Evolutionary conservation across 306 rosid species (phyloP).

Genomic region (Malus asiatica): DNA sequence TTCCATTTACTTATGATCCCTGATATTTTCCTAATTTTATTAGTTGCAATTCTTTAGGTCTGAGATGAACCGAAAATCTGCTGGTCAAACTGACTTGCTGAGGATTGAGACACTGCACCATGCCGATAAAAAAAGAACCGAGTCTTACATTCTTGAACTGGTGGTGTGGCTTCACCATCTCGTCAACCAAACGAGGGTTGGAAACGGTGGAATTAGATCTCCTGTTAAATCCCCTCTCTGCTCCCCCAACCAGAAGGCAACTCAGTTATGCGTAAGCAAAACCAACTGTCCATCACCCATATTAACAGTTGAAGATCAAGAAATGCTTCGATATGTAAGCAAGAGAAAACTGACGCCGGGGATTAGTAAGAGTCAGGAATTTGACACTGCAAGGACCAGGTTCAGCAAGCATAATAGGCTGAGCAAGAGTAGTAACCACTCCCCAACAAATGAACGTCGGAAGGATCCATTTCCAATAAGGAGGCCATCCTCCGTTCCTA

Average conservation of each 20-base stretch:
- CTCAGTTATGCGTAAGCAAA: slow-evolving; percentile 37
- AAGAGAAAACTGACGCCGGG: slow-evolving; percentile 86
- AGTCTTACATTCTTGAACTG: slow-evolving; percentile 72
- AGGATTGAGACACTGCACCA: slow-evolving; percentile 92
- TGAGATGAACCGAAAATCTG: slow-evolving; percentile 58
- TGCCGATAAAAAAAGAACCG: slow-evolving; percentile 80
- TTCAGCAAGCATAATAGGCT: slow-evolving; percentile 73
- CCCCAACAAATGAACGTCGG: slow-evolving; percentile 57
- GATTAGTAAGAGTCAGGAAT: slow-evolving; percentile 94
- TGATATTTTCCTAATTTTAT: slow-evolving; percentile 2
- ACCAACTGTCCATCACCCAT: slow-evolving; percentile 48
- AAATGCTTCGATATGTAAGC: slow-evolving; percentile 78
- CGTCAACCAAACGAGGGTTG: slow-evolving; percentile 63
- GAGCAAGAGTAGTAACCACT: slow-evolving; percentile 88
- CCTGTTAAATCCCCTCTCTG: slow-evolving; percentile 78
- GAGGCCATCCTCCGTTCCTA: slow-evolving; percentile 61
- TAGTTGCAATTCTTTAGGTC: slow-evolving; percentile 44
- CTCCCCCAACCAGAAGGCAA: slow-evolving; percentile 57
- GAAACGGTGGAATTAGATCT: slow-evolving; percentile 73
- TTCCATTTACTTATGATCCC: not conserved
- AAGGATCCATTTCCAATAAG: slow-evolving; percentile 47
- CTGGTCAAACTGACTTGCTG: slow-evolving; percentile 69
- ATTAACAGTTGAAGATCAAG: slow-evolving; percentile 80
- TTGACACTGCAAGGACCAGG: slow-evolving; percentile 59
- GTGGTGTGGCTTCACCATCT: slow-evolving; percentile 93